These are phyloP conservation scores for Holtermanniella nyarrowii DNA, from an alignment of 768 basidiomycete species.

Conservation along the genomic window DNA sequence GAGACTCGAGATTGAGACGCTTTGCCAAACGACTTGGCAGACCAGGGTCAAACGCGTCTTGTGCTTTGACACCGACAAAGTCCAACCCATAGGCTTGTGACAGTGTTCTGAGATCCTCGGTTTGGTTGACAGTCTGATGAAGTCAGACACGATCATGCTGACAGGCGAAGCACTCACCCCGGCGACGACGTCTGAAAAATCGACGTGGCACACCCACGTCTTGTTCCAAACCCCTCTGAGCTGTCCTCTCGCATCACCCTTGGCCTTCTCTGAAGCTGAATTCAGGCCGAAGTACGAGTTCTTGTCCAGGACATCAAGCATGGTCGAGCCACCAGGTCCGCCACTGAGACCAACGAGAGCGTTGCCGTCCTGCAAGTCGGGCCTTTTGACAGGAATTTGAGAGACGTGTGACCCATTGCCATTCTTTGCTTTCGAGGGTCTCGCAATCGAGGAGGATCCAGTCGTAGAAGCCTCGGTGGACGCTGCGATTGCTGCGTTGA, in stretches of 20 bases:
- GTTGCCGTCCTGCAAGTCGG: constrained; percentile 19
- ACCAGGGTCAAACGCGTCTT: constrained; percentile 29
- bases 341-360: constrained; percentile 26
- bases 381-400: constrained; percentile 4
- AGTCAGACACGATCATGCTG: too few species aligned
- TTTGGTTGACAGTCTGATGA: constrained; percentile 3
- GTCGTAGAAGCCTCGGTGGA: constrained; percentile 11
- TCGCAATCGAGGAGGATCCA: constrained; percentile 1
- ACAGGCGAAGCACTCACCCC: constrained; percentile 3
- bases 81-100: constrained; percentile 10
- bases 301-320: constrained; percentile 23
- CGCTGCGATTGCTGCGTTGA: constrained; percentile 14
- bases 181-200: constrained; percentile 24
- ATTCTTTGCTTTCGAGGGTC: background rate
- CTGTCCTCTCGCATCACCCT: constrained; percentile 26
- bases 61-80: constrained; percentile 23
- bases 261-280: constrained; percentile 4
- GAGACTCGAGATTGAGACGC: background rate
- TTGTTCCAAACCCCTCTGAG: constrained; percentile 28
- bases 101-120: constrained; percentile 9
- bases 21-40: constrained; percentile 7
- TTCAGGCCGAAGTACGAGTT: constrained; percentile 21
- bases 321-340: constrained; percentile 31
- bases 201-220: constrained; percentile 34
- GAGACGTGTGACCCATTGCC: background rate